Base-by-base conservation (phyloP, 371 early-diverging fungal genomes). In the Mortierella sp. region DNA sequence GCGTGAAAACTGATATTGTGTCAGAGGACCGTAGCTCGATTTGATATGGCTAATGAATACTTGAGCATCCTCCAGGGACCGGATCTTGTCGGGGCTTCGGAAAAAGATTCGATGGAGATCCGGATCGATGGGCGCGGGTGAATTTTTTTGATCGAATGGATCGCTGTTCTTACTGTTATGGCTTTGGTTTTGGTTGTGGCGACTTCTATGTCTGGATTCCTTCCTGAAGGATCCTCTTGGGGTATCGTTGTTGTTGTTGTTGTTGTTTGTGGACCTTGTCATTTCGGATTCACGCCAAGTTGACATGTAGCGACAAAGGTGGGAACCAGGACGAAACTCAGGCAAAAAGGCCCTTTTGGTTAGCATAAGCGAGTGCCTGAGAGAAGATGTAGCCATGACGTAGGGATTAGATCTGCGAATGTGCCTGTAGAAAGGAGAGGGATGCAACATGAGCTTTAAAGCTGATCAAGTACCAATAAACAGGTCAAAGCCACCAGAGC, bases 31-130 rank as follows among this genome's bases (percentile, higher is more conserved):
- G 51, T 76, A 76, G 46, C 30, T 60, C 17, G 49, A 43, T 47
- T 70, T 69, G 50, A 76, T 65, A 24, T 76, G 65, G 51, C 46
- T 70, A 51, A 76, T 65, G 49, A 76, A 76, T 23, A 76, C 78
- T 53, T 76, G 78, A 2, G 78, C 78, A 1, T 76, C 70, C 50
- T 76, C 78, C 50, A 76, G 42, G 8, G 70, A 61, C 55, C 59
- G 42, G 50, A 76, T 64, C 42, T 76, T 76, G 47, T 76, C 78
- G 2, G 70, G 78, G 30, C 57, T 64, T 49, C 70, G 50, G 62
- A 76, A 76, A 34, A 70, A 76, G 24, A 70, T 19, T 4, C 78
- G 51, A 27, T 57, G 61, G 5, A 76, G 62, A 4, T 61, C 50
- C 17, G 75, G 75, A 19, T 75, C 62, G 30, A 30, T 34, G 2